Evolutionary conservation across 1,284 basidiomycete genomes (phyloP), one percentile per base, ranked within the genome.

Genomic region (Marasmius sp.): DNA sequence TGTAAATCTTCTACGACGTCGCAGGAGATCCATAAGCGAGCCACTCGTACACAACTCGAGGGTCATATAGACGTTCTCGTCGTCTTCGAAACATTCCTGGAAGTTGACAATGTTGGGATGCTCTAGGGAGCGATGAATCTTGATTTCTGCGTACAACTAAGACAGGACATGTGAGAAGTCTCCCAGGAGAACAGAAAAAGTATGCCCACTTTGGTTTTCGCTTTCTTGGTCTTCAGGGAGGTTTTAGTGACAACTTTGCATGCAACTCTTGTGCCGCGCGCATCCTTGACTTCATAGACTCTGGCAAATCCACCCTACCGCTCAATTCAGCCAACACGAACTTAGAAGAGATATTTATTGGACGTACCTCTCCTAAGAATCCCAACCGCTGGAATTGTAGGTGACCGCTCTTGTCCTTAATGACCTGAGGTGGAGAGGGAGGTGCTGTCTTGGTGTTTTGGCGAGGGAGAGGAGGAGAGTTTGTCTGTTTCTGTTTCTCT

Each of bases 41-140:
- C 97, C 97, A 60, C 91, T 91, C 43, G 89, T 83, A 76, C 97
- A 98, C 6, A 98, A 84, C 71, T 98, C 97, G 56, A 99, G 87
- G 9, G 92, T 91, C 89, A 99, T 97, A 78, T 98, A 99, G 27
- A 99, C 96, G 74, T 98, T 96, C 57, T 94, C 89, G 9, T 89
- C 85, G 72, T 98, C 97, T 77, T 99, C 96, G 72, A 98, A 98
- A 74, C 95, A 97, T 67, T 98, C 95, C 61, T 92, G 84, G 73
- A 99, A 98, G 18, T 81, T 79, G 64, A 98, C 95, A 64, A 99
- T 93, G 76, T 99, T 95, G 27, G 95, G 93, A 71, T 99, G 97
- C 41, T 88, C 78, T 59, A 98, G 85, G 20, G 94, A 91, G 64
- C 91, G 88, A 77, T 99, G 97, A 60, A 99, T 95, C 82, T 97